A percentile compares a stretch with the other conserved stretches of the same genome.
Evolutionary conservation across 176 grass and related monocot genomes (phyloP).

Genomic region (Cenchrus fungigraminus): DNA sequence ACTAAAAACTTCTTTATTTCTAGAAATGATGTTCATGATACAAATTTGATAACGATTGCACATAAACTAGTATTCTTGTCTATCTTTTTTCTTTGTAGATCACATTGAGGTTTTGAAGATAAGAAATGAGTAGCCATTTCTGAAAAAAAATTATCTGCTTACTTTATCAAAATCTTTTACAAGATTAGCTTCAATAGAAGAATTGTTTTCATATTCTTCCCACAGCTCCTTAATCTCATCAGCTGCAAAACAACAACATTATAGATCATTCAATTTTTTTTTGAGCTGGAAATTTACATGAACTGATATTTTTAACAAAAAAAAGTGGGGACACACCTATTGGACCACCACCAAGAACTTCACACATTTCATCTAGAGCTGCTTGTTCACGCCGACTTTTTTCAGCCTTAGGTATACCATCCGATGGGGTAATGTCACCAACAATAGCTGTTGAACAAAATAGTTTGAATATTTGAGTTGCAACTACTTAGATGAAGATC

Average conservation of each 20-base stretch:
- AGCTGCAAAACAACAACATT: conserved; percentile 52
- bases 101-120: neutral
- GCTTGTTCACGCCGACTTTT: conserved; percentile 80
- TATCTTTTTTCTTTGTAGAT: neutral
- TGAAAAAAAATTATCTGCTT: neutral
- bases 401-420: conserved; percentile 92
- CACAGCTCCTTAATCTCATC: conserved; percentile 90
- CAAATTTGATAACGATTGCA: neutral
- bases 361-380: conserved; percentile 91
- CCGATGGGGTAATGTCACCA: conserved; percentile 95
- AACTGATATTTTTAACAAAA: conserved; percentile 1
- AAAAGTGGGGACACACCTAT: conserved; percentile 51
- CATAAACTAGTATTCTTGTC: neutral
- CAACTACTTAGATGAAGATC: neutral
- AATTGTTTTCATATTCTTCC: conserved; percentile 95
- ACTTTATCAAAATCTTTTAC: conserved; percentile 99
- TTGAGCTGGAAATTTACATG: neutral
- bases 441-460: conserved; percentile 77
- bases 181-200: conserved; percentile 92
- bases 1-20: neutral
- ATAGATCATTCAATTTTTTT: neutral
- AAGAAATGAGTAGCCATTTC: neutral
- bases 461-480: neutral
- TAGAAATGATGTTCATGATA: conserved; percentile 1
- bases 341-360: conserved; percentile 78